Percentiles rank a stretch among this genome's conserved stretches.
Evolutionary conservation across 148 eudicot species (phyloP).

Genomic region (Silene latifolia): DNA sequence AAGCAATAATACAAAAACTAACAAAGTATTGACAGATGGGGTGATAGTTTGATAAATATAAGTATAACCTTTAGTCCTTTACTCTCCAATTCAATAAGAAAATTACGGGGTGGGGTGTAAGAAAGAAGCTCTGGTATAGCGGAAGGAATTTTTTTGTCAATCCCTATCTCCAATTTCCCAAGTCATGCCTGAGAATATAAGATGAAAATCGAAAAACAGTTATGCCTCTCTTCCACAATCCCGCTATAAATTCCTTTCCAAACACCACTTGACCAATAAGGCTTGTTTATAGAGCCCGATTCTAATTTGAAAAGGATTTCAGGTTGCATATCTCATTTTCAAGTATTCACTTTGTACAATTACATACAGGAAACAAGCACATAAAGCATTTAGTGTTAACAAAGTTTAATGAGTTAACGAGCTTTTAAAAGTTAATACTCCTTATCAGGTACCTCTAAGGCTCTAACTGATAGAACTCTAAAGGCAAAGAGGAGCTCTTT

Average conservation of each 20-base stretch:
- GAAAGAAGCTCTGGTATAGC: background rate
- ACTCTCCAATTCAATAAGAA: background rate
- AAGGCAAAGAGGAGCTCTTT: too few species aligned
- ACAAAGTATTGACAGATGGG: background rate
- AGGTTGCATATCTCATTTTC: background rate
- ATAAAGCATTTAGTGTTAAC: too few species aligned
- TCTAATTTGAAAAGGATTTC: background rate
- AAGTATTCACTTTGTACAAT: background rate
- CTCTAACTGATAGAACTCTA: too few species aligned
- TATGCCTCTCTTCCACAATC: background rate
- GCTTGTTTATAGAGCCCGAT: background rate
- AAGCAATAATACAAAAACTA: background rate
- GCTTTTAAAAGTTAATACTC: background rate
- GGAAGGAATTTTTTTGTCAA: background rate
- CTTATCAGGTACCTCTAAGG: too few species aligned
- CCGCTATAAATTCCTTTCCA: background rate
- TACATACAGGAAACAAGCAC: background rate
- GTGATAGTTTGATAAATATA: background rate
- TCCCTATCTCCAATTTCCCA: background rate
- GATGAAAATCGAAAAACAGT: too few species aligned
- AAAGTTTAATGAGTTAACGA: background rate
- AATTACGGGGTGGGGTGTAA: too few species aligned
- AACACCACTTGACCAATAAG: background rate
- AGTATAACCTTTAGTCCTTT: background rate
- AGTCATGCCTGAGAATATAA: background rate